Base-by-base conservation (phyloP, 352 stramenopile genomes). In the Achlya hypogyna region DNA sequence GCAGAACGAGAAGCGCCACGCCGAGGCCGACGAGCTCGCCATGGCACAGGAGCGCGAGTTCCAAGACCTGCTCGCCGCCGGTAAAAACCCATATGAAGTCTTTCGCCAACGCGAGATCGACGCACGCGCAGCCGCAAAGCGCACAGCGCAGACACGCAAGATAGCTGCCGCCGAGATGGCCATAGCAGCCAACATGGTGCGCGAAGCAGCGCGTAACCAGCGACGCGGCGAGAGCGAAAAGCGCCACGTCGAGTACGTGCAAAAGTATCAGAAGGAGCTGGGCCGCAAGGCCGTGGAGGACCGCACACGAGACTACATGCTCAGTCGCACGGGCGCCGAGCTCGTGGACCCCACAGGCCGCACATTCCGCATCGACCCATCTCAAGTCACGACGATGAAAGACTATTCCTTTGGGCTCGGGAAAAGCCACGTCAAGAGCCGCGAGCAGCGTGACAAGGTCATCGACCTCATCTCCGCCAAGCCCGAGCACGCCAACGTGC, bases 11-110 rank as follows among this genome's bases (percentile, higher is more conserved):
- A 52, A 65, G 20, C 32, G 71, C 20, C 63, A 80, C 43, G 72
- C 72, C 8, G 67, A 70, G 31, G 42, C 63, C 2, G 45, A 79
- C 32, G 69, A 74, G 1, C 63, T 76, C 20, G 70, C 71, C 0
- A 56, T 73, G 2, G 45, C 74, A n/a, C 72, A 88, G 51, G 74
- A 71, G 28, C 52, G 68, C 1, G 65, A 72, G 18, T 87, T 86
- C 49, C 73, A 86, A 29, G 71, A 76, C 52, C 69, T 91, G 4
- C 42, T 93, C 43, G 72, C 75, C 27, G 81, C 89, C 31, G 84
- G 84, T 5, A 77, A 84, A 51, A 93, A 93, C 65, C 83, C 86
- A 22, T 88, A 93, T 65, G 82, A 93, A 49, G 79, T 88, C 2
- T 70, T 79, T 1, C 83, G 86, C 32, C 69, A 65, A 1, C 72